A percentile compares a stretch with the other conserved stretches of the same genome.
These are phyloP conservation scores for Rosa rugosa DNA, from an alignment of 306 rosid genomes.

Conservation along the genomic window DNA sequence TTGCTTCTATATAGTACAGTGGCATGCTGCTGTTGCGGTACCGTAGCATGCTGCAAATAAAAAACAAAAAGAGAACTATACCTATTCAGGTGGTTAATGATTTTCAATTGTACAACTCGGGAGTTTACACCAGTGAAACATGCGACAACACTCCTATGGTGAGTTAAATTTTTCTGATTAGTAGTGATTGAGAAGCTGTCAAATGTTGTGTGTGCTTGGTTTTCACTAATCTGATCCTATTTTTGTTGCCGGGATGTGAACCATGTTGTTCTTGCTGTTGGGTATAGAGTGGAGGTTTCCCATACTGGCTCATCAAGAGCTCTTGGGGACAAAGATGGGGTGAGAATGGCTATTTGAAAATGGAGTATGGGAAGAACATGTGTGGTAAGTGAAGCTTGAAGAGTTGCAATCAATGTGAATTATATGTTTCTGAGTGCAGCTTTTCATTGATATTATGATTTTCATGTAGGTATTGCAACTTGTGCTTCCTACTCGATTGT, in stretches of 20 bases:
- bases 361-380: constrained; percentile 92
- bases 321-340: constrained; percentile 40
- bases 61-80: too few species aligned
- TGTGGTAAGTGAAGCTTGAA: constrained; percentile 60
- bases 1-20: too few species aligned
- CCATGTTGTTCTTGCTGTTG: constrained; percentile 93
- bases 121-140: constrained; percentile 68
- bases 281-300: constrained; percentile 79
- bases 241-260: constrained; percentile 71
- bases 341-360: constrained; percentile 88
- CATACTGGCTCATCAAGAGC: constrained; percentile 87
- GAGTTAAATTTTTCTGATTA: constrained; percentile 34
- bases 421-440: background rate
- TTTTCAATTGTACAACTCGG: constrained; percentile 61
- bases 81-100: constrained; percentile 35
- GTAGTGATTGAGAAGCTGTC: background rate
- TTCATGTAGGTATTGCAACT: constrained; percentile 75
- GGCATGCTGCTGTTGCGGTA: too few species aligned
- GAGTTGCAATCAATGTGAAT: background rate
- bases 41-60: too few species aligned
- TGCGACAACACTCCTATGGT: constrained; percentile 74
- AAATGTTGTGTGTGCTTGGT: too few species aligned
- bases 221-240: background rate
- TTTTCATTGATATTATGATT: constrained; percentile 9
- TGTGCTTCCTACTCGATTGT: constrained; percentile 88